Percentiles rank a stretch among this genome's conserved stretches.
These are phyloP conservation scores for Gracilariopsis chorda DNA, from an alignment of 23 red algal genomes.

Conservation along the genomic window DNA sequence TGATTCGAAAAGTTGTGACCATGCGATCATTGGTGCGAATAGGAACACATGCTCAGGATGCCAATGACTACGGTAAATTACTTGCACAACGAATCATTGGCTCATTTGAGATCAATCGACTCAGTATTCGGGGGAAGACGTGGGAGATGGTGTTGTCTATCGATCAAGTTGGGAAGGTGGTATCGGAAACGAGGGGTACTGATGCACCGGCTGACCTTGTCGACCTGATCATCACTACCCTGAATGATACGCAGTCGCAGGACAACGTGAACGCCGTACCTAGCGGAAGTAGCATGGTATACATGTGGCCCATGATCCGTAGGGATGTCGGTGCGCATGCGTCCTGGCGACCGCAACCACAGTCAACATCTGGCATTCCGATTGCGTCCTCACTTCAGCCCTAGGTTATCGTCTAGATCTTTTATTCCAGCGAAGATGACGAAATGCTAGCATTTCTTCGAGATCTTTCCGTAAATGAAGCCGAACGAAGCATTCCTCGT, in stretches of 20 bases:
- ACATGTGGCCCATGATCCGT: slow-evolving; percentile 5
- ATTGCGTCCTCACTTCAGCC: too few relatives aligned
- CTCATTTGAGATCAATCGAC: neutral
- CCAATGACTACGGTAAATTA: neutral
- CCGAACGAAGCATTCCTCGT: too few relatives aligned
- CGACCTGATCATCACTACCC: neutral
- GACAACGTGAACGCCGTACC: neutral
- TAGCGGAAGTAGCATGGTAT: neutral
- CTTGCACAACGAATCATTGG: neutral
- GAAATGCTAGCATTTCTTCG: too few relatives aligned
- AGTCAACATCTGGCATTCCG: neutral
- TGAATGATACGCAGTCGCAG: neutral
- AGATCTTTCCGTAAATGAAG: too few relatives aligned
- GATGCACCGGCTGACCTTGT: neutral
- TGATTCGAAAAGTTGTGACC: neutral
- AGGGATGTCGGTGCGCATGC: neutral
- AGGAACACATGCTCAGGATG: neutral
- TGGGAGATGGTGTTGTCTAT: neutral
- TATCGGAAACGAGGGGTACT: neutral
- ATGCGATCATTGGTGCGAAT: neutral
- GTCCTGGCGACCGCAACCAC: neutral
- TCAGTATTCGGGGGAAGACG: neutral
- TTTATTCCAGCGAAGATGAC: too few relatives aligned
- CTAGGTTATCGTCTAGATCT: too few relatives aligned
- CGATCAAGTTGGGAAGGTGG: neutral